Conservation (phyloP, 768 basidiomycete genomes). For the Termitomyces sp. region DNA sequence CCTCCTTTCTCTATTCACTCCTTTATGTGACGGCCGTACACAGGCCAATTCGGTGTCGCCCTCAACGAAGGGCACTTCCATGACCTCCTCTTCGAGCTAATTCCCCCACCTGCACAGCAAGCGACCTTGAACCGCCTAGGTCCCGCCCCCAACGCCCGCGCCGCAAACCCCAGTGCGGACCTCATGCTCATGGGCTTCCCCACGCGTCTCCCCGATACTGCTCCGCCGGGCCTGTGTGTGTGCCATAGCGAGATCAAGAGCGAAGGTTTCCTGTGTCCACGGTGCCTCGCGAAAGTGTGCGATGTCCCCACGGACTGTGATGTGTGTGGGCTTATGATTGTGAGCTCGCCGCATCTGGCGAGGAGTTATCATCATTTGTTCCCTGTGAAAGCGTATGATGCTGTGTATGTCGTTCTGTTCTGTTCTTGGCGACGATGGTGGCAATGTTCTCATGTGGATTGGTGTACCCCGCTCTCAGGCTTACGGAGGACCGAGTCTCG, state of each 20-base stretch:
- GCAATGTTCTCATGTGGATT: neutral
- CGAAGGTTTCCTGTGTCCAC: conserved; percentile 92
- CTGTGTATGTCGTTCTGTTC: conserved; percentile 56
- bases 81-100: conserved; percentile 91
- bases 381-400: conserved; percentile 81
- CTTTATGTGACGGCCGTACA: conserved; percentile 6
- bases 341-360: conserved; percentile 95
- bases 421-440: neutral
- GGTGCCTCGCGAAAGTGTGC: conserved; percentile 90
- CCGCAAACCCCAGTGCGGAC: conserved; percentile 67
- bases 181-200: conserved; percentile 99
- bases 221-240: conserved; percentile 80
- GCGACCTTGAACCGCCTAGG: conserved; percentile 38
- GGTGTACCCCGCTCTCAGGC: conserved; percentile 23
- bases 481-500: conserved; percentile 29
- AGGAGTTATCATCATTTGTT: conserved; percentile 95
- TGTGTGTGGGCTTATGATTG: conserved; percentile 96
- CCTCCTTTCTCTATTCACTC: conserved; percentile 2
- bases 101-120: conserved; percentile 88
- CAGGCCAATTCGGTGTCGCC: conserved; percentile 91
- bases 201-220: conserved; percentile 79
- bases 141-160: conserved; percentile 34
- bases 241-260: conserved; percentile 92
- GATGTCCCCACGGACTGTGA: conserved; percentile 98
- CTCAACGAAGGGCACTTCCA: conserved; percentile 97